Conservation (phyloP, 176 grass and related monocot genomes). For the Zizania latifolia region DNA sequence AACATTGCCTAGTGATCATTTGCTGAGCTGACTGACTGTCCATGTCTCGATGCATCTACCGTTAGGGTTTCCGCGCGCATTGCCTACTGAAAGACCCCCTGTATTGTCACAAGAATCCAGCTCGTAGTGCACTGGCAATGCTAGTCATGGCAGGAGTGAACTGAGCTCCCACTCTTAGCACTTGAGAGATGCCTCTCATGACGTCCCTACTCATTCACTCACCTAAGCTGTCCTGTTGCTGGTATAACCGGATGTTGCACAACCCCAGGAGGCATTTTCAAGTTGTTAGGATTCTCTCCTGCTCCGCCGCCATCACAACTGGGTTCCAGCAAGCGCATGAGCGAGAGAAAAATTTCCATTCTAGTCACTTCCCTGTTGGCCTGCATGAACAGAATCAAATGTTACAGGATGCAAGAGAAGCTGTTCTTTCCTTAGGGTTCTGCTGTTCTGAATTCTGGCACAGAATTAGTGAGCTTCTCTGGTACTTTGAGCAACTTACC, state of each 20-base stretch:
- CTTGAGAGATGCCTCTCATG: constrained; percentile 29
- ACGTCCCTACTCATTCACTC: background rate
- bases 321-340: constrained; percentile 57
- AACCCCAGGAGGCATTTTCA: constrained; percentile 32
- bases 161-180: constrained; percentile 68
- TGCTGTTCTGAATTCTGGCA: no score
- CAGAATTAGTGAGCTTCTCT: background rate
- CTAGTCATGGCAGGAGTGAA: constrained; percentile 73
- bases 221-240: constrained; percentile 53
- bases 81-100: constrained; percentile 21
- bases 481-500: constrained; percentile 26
- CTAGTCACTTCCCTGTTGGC: constrained; percentile 71
- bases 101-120: constrained; percentile 25
- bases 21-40: constrained; percentile 29
- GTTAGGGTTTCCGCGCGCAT: constrained; percentile 35
- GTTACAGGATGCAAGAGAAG: no score
- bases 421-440: background rate
- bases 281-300: constrained; percentile 37
- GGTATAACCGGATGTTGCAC: constrained; percentile 57
- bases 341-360: constrained; percentile 80
- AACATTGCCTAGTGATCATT: constrained; percentile 37
- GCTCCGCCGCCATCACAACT: constrained; percentile 31
- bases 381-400: constrained; percentile 23
- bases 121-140: constrained; percentile 38
- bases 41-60: constrained; percentile 26